These are phyloP conservation scores for Diaporthe ampelina DNA, from an alignment of 2,329 filamentous ascomycete genomes.

Conservation along the genomic window DNA sequence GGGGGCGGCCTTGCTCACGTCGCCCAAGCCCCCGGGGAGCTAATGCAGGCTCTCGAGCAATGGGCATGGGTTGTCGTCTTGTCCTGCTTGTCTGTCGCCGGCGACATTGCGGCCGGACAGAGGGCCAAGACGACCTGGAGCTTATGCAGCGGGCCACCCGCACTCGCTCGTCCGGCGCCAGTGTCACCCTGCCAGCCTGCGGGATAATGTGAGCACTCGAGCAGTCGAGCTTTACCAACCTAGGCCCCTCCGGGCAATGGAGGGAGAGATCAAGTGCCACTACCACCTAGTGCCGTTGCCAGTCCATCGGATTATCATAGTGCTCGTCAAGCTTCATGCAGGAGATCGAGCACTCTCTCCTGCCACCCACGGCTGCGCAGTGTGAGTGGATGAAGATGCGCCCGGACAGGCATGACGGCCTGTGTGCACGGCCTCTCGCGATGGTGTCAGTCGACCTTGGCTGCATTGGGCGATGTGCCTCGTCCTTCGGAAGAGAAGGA, in stretches of 20 bases:
- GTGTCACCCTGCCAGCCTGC: background rate
- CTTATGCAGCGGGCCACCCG: conserved; percentile 34
- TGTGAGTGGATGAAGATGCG: background rate
- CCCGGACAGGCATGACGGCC: conserved; percentile 22
- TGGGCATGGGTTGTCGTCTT: conserved; percentile 23
- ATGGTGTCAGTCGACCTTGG: conserved; percentile 21
- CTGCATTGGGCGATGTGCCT: background rate
- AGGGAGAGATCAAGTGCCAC: conserved; percentile 3
- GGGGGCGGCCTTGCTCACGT: conserved; percentile 18
- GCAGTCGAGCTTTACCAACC: background rate
- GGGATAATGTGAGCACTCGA: background rate
- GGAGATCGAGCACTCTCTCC: conserved; percentile 26
- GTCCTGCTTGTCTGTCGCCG: background rate
- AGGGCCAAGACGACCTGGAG: conserved; percentile 16
- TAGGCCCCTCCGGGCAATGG: conserved; percentile 14
- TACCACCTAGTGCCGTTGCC: conserved; percentile 21
- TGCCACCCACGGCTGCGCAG: background rate
- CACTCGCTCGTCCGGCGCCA: conserved; percentile 20
- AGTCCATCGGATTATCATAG: conserved; percentile 25
- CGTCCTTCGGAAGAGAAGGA: background rate
- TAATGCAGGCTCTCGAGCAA: conserved; percentile 36
- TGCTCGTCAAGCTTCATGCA: conserved; percentile 35
- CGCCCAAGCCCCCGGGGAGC: conserved; percentile 10
- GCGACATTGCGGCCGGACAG: conserved; percentile 1
- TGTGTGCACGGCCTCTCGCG: conserved; percentile 19